Evolutionary conservation across 352 stramenopile species (phyloP), one percentile per base, ranked within the genome.

Genomic region (Phytophthora nicotianae): DNA sequence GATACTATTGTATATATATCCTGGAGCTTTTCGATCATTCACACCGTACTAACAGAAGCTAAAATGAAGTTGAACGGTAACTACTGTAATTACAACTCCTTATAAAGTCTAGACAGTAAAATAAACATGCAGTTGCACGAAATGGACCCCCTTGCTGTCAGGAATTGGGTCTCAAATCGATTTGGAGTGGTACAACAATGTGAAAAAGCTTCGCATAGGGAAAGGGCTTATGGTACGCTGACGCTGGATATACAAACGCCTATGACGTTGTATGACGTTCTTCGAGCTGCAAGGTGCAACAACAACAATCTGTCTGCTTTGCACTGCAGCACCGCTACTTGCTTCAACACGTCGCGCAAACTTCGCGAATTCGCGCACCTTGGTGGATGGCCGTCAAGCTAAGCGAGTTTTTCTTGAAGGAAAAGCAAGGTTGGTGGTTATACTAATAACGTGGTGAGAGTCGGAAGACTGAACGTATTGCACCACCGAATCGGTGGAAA

Each of bases 301-400:
- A 3, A 5, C 43, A 50, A 37, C 43, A 50, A 19, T 3, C 20
- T 32, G n/a, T 10, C 37, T 27, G 37, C 1, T 29, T 23, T 26
- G 51, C 42, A 35, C 19, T 26, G 42, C 54, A 27, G 54, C 54
- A 54, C 42, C 42, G 37, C n/a, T n/a, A n/a, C 55, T 48, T 23
- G 41, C 29, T 62, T 62, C 35, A 62, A 56, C 42, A 58, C 19
- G 42, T 55, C 48, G 38, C 29, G 13, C 24, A 53, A n/a, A n/a
- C n/a, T n/a, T n/a, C n/a, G n/a, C n/a, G n/a, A n/a, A n/a, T n/a
- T n/a, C n/a, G n/a, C n/a, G n/a, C n/a, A n/a, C n/a, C n/a, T n/a
- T n/a, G n/a, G 21, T 8, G 27, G 29, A n/a, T 33, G n/a, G 47
- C 47, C 27, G 42, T 53, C 47, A 40, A 26, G 10, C 8, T 19